Evolutionary conservation across 2,329 filamentous ascomycete species (phyloP), one percentile per base, ranked within the genome.

Genomic region (Fusarium vanettenii): DNA sequence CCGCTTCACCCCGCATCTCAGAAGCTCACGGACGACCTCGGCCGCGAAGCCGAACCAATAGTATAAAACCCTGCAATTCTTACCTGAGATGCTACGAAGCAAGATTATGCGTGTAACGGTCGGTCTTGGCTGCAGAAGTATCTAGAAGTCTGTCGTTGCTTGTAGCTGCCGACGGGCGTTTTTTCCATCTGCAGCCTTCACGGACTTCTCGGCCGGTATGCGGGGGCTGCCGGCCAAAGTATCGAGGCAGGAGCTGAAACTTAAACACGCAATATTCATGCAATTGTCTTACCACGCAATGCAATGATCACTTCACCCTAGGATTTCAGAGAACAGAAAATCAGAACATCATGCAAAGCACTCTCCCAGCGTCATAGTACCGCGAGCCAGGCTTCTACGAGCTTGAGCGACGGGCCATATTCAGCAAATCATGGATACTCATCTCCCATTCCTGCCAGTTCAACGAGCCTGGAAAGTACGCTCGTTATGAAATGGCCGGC

Each of bases 331-430:
- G n/a, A 20, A 52, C 48, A 57, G 14, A 7, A 37, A 62, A 62
- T 10, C 11, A 35, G 10, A 41, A 13, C 57, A 66, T 22, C 14
- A 68, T 68, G 66, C 60, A 68, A 27, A 68, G 66, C 52, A 68
- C 67, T 25, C 79, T 89, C 1, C 87, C 87, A 4, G 83, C 43
- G 6, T 85, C 85, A 7, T 89, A 87, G 87, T 89, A 87, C 78
- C 83, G 80, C 14, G 86, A 84, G 5, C 78, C 81, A 25, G 84
- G 84, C 64, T 87, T 89, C 81, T 89, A 87, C 72, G 83, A 89
- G 74, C 85, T 90, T 0, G 88, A 90, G 77, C 81, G 86, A 22
- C 85, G 88, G 16, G 86, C 87, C 41, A 87, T 89, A 74, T 90
- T 89, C 78, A 89, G 88, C 41, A 84, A 84, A 72, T 85, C 86